Evolutionary conservation across 306 rosid genomes (phyloP).

Genomic region (Castanea mollissima): DNA sequence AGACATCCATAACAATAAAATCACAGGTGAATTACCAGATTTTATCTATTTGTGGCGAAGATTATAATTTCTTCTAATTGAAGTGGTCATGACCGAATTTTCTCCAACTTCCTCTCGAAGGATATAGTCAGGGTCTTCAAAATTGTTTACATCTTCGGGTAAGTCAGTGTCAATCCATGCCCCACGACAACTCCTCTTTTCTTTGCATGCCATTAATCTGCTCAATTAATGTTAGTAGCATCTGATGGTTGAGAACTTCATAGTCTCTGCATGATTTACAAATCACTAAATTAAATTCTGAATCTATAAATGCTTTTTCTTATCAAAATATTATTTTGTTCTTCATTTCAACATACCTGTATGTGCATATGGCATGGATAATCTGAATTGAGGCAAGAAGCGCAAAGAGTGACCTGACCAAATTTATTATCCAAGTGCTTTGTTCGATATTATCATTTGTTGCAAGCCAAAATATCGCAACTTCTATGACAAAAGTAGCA

Average conservation of each 20-base stretch:
- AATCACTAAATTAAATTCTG: too few relatives aligned
- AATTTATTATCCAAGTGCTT: constrained; percentile 51
- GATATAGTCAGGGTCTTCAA: constrained; percentile 67
- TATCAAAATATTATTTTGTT: neutral
- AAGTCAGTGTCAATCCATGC: constrained; percentile 60
- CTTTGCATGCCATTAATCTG: constrained; percentile 49
- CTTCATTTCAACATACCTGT: constrained; percentile 42
- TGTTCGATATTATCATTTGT: constrained; percentile 36
- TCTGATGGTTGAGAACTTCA: constrained; percentile 61
- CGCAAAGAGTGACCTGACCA: constrained; percentile 38
- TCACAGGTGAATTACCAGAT: too few relatives aligned
- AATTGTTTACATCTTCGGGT: constrained; percentile 50
- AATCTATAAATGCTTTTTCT: neutral
- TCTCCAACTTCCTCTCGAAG: constrained; percentile 53
- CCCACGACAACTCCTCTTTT: constrained; percentile 31
- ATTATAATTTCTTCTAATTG: constrained; percentile 45
- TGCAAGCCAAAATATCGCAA: constrained; percentile 38
- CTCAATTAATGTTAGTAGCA: constrained; percentile 44
- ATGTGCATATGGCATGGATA: constrained; percentile 64
- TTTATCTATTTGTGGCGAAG: constrained; percentile 38
- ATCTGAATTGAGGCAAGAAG: constrained; percentile 44
- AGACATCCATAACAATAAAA: constrained; percentile 27
- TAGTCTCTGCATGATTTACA: constrained; percentile 52
- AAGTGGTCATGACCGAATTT: constrained; percentile 39
- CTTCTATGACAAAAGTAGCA: constrained; percentile 51